Evolutionary conservation across 805 yeast genomes (phyloP).

Genomic region (Nakazawaea pomicola): DNA sequence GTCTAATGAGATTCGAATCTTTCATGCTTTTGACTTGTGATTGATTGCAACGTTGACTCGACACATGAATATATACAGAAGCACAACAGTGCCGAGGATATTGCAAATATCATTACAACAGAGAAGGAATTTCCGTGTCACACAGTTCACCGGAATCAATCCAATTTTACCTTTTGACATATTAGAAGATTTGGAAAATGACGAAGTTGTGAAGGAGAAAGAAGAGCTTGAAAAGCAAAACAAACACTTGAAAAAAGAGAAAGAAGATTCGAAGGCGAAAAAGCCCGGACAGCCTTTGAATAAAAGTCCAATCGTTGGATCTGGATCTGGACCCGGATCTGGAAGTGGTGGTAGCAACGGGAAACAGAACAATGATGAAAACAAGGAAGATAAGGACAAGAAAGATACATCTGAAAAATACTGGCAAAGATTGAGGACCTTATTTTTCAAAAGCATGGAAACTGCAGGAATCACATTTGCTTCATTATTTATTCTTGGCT

Average conservation of each 20-base stretch:
- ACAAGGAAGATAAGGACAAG: slow-evolving; percentile 1
- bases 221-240: slow-evolving; percentile 26
- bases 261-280: slow-evolving; percentile 3
- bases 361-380: slow-evolving; percentile 5
- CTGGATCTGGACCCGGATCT: slow-evolving; percentile 2
- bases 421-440: slow-evolving; percentile 13
- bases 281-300: no score
- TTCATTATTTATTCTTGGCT: slow-evolving; percentile 60
- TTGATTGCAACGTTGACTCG: no score
- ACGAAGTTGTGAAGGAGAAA: slow-evolving; percentile 26
- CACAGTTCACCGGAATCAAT: slow-evolving; percentile 19
- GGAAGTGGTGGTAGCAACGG: background rate
- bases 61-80: no score
- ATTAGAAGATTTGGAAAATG: slow-evolving; percentile 30
- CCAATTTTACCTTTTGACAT: slow-evolving; percentile 39
- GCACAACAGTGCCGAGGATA: no score
- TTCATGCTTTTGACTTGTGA: no score
- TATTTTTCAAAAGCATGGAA: slow-evolving; percentile 46
- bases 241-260: slow-evolving; percentile 20
- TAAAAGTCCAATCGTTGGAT: no score
- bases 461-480: slow-evolving; percentile 70
- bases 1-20: no score
- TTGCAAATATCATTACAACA: no score
- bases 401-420: slow-evolving; percentile 3
- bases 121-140: slow-evolving; percentile 6